A percentile compares a stretch with the other conserved stretches of the same genome.
These are phyloP conservation scores for Austroboletus eburneus DNA, from an alignment of 768 basidiomycete genomes.

Conservation along the genomic window DNA sequence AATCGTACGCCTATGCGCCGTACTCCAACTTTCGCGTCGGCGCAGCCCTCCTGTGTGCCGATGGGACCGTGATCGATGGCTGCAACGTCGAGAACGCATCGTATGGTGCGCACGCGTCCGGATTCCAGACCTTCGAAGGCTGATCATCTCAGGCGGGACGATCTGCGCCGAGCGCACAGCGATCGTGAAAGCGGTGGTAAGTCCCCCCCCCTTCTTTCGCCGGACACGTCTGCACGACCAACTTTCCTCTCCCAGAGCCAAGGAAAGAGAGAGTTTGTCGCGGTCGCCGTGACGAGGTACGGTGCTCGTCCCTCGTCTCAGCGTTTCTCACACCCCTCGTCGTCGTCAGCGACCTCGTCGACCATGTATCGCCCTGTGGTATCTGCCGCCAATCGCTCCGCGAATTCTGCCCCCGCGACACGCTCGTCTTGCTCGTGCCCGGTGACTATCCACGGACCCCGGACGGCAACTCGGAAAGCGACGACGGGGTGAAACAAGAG, in stretches of 20 bases:
- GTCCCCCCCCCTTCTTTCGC: constrained; percentile 19
- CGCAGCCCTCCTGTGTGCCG: constrained; percentile 69
- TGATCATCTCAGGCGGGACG: constrained; percentile 55
- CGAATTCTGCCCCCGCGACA: constrained; percentile 75
- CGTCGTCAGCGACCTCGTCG: constrained; percentile 35
- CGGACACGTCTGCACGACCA: no score
- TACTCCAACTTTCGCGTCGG: constrained; percentile 95
- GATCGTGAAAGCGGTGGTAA: constrained; percentile 87
- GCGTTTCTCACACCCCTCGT: no score
- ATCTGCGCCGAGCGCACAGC: constrained; percentile 97
- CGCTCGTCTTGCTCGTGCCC: constrained; percentile 71
- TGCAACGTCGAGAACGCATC: constrained; percentile 94
- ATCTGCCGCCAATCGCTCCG: constrained; percentile 89
- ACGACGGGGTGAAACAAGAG: constrained; percentile 50
- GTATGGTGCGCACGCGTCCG: constrained; percentile 53
- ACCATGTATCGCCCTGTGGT: constrained; percentile 81
- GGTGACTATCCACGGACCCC: constrained; percentile 49
- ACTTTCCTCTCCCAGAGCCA: constrained; percentile 56
- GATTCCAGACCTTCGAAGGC: no score
- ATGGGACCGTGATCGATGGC: constrained; percentile 74
- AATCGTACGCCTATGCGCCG: constrained; percentile 67
- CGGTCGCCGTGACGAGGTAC: constrained; percentile 77
- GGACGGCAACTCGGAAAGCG: not conserved
- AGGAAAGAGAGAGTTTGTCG: constrained; percentile 64
- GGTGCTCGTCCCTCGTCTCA: constrained; percentile 11